A percentile compares a stretch with the other conserved stretches of the same genome.
Evolutionary conservation across 108 stramenopile genomes (phyloP).

Genomic region (Skeletonema menzelii): DNA sequence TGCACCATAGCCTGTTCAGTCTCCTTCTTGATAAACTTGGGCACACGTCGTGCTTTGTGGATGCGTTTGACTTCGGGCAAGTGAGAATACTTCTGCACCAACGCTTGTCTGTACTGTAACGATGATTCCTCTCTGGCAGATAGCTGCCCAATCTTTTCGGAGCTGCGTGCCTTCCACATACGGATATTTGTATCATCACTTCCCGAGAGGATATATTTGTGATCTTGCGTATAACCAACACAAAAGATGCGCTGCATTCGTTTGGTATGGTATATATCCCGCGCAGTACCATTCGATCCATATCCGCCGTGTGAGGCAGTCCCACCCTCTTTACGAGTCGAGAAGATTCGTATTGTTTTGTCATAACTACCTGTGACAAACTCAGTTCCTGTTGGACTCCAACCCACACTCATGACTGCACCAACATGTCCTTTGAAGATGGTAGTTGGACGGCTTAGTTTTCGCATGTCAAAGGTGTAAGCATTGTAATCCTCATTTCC

Average conservation of each 20-base stretch:
- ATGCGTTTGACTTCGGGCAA: constrained; percentile 95
- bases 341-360: constrained; percentile 94
- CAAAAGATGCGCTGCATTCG: constrained; percentile 99
- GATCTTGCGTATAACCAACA: constrained; percentile 93
- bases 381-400: constrained; percentile 97
- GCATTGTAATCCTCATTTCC: constrained; percentile 96
- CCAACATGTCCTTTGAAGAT: constrained; percentile 98
- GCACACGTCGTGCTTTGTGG: constrained; percentile 81
- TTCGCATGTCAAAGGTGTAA: constrained; percentile 98
- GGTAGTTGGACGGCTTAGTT: constrained; percentile 76
- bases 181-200: constrained; percentile 97
- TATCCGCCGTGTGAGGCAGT: constrained; percentile 23
- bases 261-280: constrained; percentile 97
- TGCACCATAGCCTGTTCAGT: constrained; percentile 78
- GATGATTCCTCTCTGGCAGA: constrained; percentile 85
- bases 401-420: constrained; percentile 92
- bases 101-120: constrained; percentile 84
- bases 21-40: constrained; percentile 94
- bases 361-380: constrained; percentile 97
- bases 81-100: constrained; percentile 87
- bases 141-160: constrained; percentile 88
- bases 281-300: constrained; percentile 48
- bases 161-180: constrained; percentile 95
- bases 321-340: constrained; percentile 52
- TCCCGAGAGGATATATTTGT: constrained; percentile 92